phyloP scores from a whole-genome alignment of 257 asterid genomes.

The Datura wrightii region DNA sequence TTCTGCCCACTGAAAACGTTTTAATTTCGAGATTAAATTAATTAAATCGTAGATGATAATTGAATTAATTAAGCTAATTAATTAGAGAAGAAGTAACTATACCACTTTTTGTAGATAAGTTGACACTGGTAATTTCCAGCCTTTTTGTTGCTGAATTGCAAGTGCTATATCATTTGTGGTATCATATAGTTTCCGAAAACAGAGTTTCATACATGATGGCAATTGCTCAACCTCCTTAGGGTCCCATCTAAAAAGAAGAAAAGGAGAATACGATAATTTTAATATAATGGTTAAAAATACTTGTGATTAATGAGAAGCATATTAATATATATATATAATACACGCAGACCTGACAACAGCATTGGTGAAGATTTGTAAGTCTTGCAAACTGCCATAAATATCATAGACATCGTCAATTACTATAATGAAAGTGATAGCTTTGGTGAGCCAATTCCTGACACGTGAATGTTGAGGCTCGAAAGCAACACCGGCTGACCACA shows the following conservation, averaged over 20 bases:
- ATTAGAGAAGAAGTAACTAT: neutral
- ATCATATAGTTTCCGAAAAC: constrained; percentile 50
- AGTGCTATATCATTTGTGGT: constrained; percentile 51
- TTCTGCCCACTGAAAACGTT: constrained; percentile 54
- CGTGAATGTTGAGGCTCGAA: constrained; percentile 52
- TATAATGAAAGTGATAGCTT: constrained; percentile 46
- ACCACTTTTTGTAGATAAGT: constrained; percentile 59
- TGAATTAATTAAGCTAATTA: neutral
- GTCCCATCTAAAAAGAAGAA: constrained; percentile 54
- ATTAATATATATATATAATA: no score
- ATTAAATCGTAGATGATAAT: neutral
- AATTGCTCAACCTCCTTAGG: constrained; percentile 46
- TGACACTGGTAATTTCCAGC: constrained; percentile 48
- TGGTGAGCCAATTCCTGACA: constrained; percentile 61
- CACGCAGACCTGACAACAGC: constrained; percentile 50
- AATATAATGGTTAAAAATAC: neutral
- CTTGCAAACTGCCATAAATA: constrained; percentile 49
- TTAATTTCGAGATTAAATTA: neutral
- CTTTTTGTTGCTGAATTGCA: constrained; percentile 49
- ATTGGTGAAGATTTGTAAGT: constrained; percentile 49
- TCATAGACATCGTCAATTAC: constrained; percentile 71
- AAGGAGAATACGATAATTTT: no score
- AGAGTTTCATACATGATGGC: constrained; percentile 55
- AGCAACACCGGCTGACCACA: constrained; percentile 64
- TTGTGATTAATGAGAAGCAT: no score